Evolutionary conservation across 2,329 filamentous ascomycete genomes (phyloP).

Genomic region (Fusarium devonianum): DNA sequence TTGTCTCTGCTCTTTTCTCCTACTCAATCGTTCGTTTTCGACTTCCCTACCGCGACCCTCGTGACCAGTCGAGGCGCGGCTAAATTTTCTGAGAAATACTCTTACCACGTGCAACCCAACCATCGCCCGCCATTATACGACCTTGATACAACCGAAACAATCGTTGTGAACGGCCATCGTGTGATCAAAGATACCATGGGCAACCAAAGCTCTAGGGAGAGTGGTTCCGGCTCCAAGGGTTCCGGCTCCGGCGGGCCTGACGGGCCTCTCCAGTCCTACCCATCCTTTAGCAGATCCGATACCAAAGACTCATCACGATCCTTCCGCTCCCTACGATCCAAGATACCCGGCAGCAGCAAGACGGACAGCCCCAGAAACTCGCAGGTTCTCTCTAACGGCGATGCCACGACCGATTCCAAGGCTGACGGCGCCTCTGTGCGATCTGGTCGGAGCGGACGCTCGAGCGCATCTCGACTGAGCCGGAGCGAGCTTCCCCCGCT

Average conservation of each 20-base stretch:
- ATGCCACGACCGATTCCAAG: slow-evolving; percentile 61
- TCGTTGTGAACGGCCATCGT: slow-evolving; percentile 32
- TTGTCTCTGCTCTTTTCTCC: slow-evolving; percentile 55
- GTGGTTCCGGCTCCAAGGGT: slow-evolving; percentile 58
- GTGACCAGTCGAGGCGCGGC: slow-evolving; percentile 16
- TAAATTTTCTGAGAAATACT: slow-evolving; percentile 24
- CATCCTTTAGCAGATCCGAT: slow-evolving; percentile 90
- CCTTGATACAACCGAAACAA: slow-evolving; percentile 44
- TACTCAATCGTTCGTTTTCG: slow-evolving; percentile 59
- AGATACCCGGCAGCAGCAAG: slow-evolving; percentile 79
- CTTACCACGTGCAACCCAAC: slow-evolving; percentile 34
- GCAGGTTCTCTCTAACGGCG: slow-evolving; percentile 68
- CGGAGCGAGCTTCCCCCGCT: slow-evolving; percentile 54
- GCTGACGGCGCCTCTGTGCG: slow-evolving; percentile 77
- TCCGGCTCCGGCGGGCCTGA: slow-evolving; percentile 55
- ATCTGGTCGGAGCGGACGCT: slow-evolving; percentile 69
- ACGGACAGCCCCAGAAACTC: slow-evolving; percentile 85
- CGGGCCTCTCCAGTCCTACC: slow-evolving; percentile 75
- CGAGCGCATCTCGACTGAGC: slow-evolving; percentile 54
- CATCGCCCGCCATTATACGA: slow-evolving; percentile 40
- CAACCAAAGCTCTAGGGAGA: slow-evolving; percentile 74
- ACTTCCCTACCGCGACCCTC: slow-evolving; percentile 55
- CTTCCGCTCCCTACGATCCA: slow-evolving; percentile 83
- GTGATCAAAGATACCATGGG: slow-evolving; percentile 63
- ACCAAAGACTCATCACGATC: slow-evolving; percentile 92